Percentiles rank a stretch among this genome's conserved stretches.
phyloP scores from a whole-genome alignment of 2,329 filamentous ascomycete species.

The Teratosphaeria gauchensis region DNA sequence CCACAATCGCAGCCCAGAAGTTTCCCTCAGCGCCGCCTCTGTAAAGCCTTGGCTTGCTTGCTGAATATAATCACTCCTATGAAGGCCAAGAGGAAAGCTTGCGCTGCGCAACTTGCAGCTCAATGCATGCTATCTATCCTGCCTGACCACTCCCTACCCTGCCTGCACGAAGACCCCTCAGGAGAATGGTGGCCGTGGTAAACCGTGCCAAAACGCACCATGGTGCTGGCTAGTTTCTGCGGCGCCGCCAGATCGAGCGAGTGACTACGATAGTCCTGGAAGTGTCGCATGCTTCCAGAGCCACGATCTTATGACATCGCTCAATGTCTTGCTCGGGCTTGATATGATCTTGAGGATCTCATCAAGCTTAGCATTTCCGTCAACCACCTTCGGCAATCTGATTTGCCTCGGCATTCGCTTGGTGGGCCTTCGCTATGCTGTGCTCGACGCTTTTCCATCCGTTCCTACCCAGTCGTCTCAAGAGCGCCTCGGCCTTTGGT shows the following conservation, averaged over 20 bases:
- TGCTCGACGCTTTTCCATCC: slow-evolving; percentile 16
- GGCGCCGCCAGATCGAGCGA: no score
- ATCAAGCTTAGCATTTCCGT: neutral
- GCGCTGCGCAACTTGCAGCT: no score
- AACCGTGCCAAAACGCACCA: no score
- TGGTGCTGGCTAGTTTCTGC: no score
- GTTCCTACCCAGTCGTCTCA: slow-evolving; percentile 20
- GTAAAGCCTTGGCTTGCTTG: neutral
- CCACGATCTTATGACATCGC: neutral
- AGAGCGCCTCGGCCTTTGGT: slow-evolving; percentile 19
- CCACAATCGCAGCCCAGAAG: no score
- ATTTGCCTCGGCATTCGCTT: neutral
- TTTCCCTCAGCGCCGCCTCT: no score
- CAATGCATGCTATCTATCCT: neutral
- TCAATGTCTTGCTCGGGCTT: neutral
- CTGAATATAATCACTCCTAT: neutral
- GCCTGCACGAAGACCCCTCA: neutral
- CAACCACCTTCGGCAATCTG: neutral
- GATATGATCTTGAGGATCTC: neutral
- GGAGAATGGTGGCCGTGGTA: no score
- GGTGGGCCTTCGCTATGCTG: slow-evolving; percentile 5
- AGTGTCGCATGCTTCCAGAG: neutral
- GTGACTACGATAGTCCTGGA: neutral
- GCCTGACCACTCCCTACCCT: neutral
- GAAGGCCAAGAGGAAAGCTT: neutral